Base-by-base conservation (phyloP, 2,329 filamentous ascomycete genomes). In the Neocatenulostroma microsporum region DNA sequence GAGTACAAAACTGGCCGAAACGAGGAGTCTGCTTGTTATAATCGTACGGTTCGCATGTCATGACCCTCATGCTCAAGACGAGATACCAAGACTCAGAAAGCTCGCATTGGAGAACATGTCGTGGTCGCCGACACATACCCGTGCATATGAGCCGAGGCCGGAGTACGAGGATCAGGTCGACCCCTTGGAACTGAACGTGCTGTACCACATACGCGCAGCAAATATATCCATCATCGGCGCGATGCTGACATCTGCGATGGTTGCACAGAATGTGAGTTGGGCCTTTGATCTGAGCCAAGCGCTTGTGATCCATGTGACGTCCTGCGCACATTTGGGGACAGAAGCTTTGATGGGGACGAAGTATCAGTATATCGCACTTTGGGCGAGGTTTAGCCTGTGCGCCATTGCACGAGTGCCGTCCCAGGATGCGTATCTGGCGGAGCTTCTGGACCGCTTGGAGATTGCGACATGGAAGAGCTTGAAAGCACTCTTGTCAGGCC, bases 191-290 rank as follows among this genome's bases (percentile, higher is more conserved):
- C 38, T 50, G 11, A 39, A 28, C 3, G 49, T 46, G 1, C 33
- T 50, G 3, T 42, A 49, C 15, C 49, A 51, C 30, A 32, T 47
- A 0, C 41, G 49, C 12, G 44, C 49, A 12, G 49, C 42, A 5
- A 24, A 44, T 12, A 46, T 50, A 9, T 45, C 43, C 2, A 26
- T 42, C 13, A 42, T 39, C 18, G 43, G 35, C 3, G 30, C 39
- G 6, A 26, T 44, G 12, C 26, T 45, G 23, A 31, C 33, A 24
- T 12, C 32, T 8, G 32, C 36, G 6, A 21, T 42, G 25, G 32
- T 42, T 11, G 15, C 31, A 2, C 41, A 46, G 14, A 20, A 29
- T 11, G 12, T 33, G 2, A 20, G 9, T 3, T 41, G 33, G 39
- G 7, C 20, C 1, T 42, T 44, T 13, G 37, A 48, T 14, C 14